phyloP scores from a whole-genome alignment of 192 early-diverging fungal species.

The Coemansia sp. region DNA sequence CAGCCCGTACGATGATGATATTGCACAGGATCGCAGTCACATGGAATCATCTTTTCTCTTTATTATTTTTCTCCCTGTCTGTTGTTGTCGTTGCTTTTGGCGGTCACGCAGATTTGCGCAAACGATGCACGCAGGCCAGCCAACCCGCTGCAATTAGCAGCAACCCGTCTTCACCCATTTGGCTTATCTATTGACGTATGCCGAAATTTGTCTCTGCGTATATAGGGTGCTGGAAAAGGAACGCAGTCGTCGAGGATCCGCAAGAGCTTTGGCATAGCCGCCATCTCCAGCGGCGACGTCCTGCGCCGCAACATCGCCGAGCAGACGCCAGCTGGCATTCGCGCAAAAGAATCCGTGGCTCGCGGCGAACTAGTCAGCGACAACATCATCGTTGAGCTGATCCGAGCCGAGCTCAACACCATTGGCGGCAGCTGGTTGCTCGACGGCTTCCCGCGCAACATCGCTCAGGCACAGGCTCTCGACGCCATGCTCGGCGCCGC shows the following conservation, averaged over 20 bases:
- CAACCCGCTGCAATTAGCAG: too few species aligned
- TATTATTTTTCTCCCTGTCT: neutral
- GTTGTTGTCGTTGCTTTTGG: constrained; percentile 1
- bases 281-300: constrained; percentile 85
- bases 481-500: constrained; percentile 50
- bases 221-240: constrained; percentile 80
- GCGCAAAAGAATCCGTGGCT: constrained; percentile 53
- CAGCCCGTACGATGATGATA: neutral
- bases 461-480: constrained; percentile 74
- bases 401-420: constrained; percentile 30
- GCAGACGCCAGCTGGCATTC: constrained; percentile 59
- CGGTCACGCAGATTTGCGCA: too few species aligned
- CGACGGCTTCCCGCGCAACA: constrained; percentile 89
- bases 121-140: too few species aligned
- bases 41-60: neutral
- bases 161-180: too few species aligned
- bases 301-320: constrained; percentile 78
- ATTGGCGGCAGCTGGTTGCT: constrained; percentile 68
- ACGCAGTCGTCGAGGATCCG: constrained; percentile 81
- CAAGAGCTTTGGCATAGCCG: constrained; percentile 61
- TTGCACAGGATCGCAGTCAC: constrained; percentile 3
- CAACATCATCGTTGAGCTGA: constrained; percentile 43
- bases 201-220: too few species aligned
- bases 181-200: too few species aligned
- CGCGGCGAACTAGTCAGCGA: constrained; percentile 44